Conservation (phyloP, 2,329 filamentous ascomycete species). For the Fusarium virguliforme region DNA sequence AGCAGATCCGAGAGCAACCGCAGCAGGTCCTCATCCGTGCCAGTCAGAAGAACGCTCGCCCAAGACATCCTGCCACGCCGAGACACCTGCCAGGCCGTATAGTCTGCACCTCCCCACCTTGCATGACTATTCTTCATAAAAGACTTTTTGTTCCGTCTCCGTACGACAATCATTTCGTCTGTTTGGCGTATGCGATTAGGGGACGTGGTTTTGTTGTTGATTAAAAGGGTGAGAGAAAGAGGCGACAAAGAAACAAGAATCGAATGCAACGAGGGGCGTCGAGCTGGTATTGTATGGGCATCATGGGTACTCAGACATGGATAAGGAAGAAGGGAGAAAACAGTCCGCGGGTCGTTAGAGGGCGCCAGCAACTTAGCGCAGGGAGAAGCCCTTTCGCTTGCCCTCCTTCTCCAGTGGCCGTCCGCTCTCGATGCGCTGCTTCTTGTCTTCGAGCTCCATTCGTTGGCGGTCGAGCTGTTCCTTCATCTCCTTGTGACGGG, state of each 20-base stretch:
- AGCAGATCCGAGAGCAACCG: constrained; percentile 36
- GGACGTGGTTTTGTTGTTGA: constrained; percentile 56
- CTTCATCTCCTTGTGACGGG: constrained; percentile 99
- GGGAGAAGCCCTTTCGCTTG: constrained; percentile 99
- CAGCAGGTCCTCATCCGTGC: constrained; percentile 22
- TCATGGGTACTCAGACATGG: constrained; percentile 73
- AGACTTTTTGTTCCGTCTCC: constrained; percentile 55
- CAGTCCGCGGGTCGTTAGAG: constrained; percentile 45
- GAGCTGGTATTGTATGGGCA: constrained; percentile 73
- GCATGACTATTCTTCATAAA: constrained; percentile 58
- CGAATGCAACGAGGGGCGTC: constrained; percentile 68
- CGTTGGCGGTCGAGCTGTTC: constrained; percentile 97
- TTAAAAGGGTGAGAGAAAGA: constrained; percentile 59
- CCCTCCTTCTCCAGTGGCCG: constrained; percentile 96
- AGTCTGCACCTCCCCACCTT: constrained; percentile 54
- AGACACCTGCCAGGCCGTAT: constrained; percentile 48
- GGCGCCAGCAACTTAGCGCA: constrained; percentile 76
- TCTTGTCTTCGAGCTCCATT: constrained; percentile 98
- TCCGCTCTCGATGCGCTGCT: constrained; percentile 93
- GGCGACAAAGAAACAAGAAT: constrained; percentile 59
- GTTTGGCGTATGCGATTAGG: constrained; percentile 57
- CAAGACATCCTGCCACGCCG: constrained; percentile 36
- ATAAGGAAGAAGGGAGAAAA: constrained; percentile 61
- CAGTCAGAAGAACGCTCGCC: constrained; percentile 33
- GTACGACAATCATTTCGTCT: constrained; percentile 55